phyloP scores from a whole-genome alignment of 805 yeast genomes.

The Clavispora fructus region DNA sequence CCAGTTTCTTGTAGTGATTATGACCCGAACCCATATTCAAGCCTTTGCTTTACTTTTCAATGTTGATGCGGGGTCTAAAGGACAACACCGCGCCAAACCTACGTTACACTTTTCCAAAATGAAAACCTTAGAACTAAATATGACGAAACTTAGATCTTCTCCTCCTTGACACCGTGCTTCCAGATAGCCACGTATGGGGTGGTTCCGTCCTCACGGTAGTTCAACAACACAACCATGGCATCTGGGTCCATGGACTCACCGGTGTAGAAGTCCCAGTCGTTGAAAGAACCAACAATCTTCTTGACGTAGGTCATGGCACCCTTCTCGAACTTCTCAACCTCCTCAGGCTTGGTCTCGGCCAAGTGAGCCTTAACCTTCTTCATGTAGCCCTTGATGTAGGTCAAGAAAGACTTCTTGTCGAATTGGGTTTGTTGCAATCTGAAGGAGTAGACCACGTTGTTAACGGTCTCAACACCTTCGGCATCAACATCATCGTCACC shows the following conservation, averaged over 20 bases:
- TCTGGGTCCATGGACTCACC: slow-evolving; percentile 99
- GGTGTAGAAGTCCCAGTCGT: slow-evolving; percentile 99
- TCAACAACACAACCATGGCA: slow-evolving; percentile 94
- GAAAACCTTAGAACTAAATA: not conserved
- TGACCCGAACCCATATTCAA: too few relatives aligned
- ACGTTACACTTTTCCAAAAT: slow-evolving; percentile 4
- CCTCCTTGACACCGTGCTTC: slow-evolving; percentile 94
- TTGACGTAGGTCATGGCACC: slow-evolving; percentile 96
- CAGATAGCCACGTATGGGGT: slow-evolving; percentile 97
- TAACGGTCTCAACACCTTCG: slow-evolving; percentile 78
- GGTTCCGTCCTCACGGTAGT: slow-evolving; percentile 99
- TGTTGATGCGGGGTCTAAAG: too few relatives aligned
- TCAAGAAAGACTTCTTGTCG: slow-evolving; percentile 96
- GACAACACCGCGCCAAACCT: too few relatives aligned
- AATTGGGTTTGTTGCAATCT: slow-evolving; percentile 93
- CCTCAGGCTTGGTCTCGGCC: slow-evolving; percentile 85
- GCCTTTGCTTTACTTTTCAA: too few relatives aligned
- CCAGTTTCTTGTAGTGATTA: too few relatives aligned
- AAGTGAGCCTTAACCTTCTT: slow-evolving; percentile 88
- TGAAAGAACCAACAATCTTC: slow-evolving; percentile 92
- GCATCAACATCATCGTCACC: slow-evolving; percentile 68
- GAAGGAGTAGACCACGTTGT: slow-evolving; percentile 98
- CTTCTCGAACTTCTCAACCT: slow-evolving; percentile 85
- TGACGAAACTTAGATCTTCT: slow-evolving; percentile 61
- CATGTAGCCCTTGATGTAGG: slow-evolving; percentile 99